Percentiles rank a stretch among this genome's conserved stretches.
These are phyloP conservation scores for Blastobotrys serpentis DNA, from an alignment of 1,139 yeast genomes.

Conservation along the genomic window DNA sequence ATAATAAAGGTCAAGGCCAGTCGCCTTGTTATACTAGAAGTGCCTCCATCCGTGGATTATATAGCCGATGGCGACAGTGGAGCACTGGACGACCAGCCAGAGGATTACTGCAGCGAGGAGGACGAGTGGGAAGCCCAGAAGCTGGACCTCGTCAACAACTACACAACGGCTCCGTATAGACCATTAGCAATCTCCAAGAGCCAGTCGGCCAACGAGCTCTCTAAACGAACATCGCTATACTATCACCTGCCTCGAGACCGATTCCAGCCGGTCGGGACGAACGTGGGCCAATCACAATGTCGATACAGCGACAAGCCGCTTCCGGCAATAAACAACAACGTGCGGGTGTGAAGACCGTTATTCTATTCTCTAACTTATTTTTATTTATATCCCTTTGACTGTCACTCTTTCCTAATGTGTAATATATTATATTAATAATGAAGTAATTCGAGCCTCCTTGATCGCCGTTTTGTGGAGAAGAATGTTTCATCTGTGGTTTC, in stretches of 20 bases:
- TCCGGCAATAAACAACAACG: too few species aligned
- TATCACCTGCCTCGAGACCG: background rate
- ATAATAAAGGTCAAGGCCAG: conserved; percentile 17
- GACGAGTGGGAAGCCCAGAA: conserved; percentile 2
- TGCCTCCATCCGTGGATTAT: conserved; percentile 17
- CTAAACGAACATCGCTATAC: background rate
- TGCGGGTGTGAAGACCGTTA: too few species aligned
- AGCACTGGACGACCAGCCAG: background rate
- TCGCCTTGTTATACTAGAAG: conserved; percentile 15
- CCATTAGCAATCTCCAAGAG: background rate
- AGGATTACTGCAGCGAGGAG: background rate
- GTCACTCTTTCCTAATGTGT: background rate
- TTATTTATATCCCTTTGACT: background rate
- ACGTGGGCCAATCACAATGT: too few species aligned
- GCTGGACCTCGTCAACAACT: conserved; percentile 1
- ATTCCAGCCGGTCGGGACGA: background rate
- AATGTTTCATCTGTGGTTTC: background rate
- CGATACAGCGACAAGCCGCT: background rate
- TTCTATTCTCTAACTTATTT: too few species aligned
- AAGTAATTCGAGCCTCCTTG: too few species aligned
- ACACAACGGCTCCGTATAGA: background rate
- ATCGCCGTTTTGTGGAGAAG: background rate
- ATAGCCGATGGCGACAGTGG: background rate
- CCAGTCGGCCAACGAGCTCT: background rate
- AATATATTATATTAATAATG: too few species aligned